A percentile compares a stretch with the other conserved stretches of the same genome.
Evolutionary conservation across 2,329 filamentous ascomycete species (phyloP).

Genomic region (Fusarium newnesense): DNA sequence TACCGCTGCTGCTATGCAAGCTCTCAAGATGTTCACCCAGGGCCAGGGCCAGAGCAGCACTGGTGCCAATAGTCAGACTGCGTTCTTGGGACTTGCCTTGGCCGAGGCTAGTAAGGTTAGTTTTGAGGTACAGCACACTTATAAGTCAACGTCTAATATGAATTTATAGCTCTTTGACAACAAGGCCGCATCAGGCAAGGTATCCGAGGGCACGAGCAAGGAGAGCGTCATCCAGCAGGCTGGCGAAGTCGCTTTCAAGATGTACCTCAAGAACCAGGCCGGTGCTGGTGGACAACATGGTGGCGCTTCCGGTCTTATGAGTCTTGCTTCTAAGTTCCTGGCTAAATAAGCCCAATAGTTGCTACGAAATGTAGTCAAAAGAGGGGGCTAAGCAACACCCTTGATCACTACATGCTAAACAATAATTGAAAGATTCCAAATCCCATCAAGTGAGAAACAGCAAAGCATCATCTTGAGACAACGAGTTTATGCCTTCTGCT

Average conservation of each 20-base stretch:
- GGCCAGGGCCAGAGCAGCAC: constrained; percentile 55
- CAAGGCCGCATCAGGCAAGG: constrained; percentile 64
- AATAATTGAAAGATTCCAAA: background rate
- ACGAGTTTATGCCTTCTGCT: constrained; percentile 5
- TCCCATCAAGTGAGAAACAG: background rate
- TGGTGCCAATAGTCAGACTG: constrained; percentile 71
- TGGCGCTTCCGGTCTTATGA: constrained; percentile 53
- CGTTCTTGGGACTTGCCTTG: constrained; percentile 88
- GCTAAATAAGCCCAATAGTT: background rate
- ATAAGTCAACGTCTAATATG: constrained; percentile 6
- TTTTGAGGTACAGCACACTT: background rate
- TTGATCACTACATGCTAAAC: background rate
- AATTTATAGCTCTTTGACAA: constrained; percentile 66
- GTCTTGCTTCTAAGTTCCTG: constrained; percentile 61
- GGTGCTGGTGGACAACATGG: constrained; percentile 53
- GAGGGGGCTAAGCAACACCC: background rate
- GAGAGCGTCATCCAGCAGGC: constrained; percentile 82
- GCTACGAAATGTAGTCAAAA: background rate
- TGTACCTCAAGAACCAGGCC: constrained; percentile 83
- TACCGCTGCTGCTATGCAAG: constrained; percentile 81
- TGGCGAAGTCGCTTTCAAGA: constrained; percentile 87
- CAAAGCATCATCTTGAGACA: background rate
- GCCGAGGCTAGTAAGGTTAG: constrained; percentile 81
- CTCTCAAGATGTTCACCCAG: constrained; percentile 80
- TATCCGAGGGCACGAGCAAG: constrained; percentile 74